Conservation (phyloP, 2,329 filamentous ascomycete species). For the Pezicula radicicola region DNA sequence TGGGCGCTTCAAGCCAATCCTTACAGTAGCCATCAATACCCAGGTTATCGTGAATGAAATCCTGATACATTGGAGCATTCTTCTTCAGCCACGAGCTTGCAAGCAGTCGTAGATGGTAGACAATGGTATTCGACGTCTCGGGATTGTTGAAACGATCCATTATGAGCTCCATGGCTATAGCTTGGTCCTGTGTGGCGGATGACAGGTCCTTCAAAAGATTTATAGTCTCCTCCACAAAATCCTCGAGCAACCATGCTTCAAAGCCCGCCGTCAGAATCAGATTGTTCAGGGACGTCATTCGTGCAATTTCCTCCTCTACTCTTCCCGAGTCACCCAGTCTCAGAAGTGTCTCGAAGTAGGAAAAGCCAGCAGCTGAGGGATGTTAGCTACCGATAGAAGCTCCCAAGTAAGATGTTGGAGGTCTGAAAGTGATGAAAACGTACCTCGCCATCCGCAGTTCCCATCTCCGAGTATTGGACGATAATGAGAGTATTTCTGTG, state of each 20-base stretch:
- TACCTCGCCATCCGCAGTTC: slow-evolving; percentile 97
- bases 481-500: slow-evolving; percentile 82
- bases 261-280: slow-evolving; percentile 74
- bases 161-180: slow-evolving; percentile 55
- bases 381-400: slow-evolving; percentile 13
- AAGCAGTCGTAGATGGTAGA: slow-evolving; percentile 81
- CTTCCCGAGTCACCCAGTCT: slow-evolving; percentile 61
- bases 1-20: slow-evolving; percentile 67
- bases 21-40: slow-evolving; percentile 67
- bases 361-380: slow-evolving; percentile 77
- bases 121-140: slow-evolving; percentile 66
- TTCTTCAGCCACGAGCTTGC: slow-evolving; percentile 83
- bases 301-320: slow-evolving; percentile 67
- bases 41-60: slow-evolving; percentile 61
- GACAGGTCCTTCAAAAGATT: slow-evolving; percentile 64
- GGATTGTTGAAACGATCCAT: slow-evolving; percentile 71
- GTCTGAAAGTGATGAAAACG: slow-evolving; percentile 33
- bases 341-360: slow-evolving; percentile 85
- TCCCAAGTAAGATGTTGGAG: not conserved
- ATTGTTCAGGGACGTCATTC: slow-evolving; percentile 69
- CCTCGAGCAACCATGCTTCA: slow-evolving; percentile 68
- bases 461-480: slow-evolving; percentile 88
- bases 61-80: slow-evolving; percentile 64
- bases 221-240: slow-evolving; percentile 77
- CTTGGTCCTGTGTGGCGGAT: slow-evolving; percentile 44